Evolutionary conservation across 2,329 filamentous ascomycete species (phyloP).

Genomic region (Colletotrichum euphorbiae): DNA sequence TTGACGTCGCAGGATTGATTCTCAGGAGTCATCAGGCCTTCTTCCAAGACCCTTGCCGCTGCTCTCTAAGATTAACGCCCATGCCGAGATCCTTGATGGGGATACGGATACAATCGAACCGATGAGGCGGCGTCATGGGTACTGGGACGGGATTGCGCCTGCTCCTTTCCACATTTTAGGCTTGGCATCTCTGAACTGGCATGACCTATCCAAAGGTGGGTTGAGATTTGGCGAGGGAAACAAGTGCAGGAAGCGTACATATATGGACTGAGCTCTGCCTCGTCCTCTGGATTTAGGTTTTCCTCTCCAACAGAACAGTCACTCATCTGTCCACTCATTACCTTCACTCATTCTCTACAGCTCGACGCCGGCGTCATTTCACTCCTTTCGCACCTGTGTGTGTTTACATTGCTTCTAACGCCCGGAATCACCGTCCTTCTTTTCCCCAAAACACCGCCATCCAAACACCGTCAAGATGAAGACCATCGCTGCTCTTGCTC

Average conservation of each 20-base stretch:
- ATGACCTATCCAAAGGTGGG: constrained; percentile 21
- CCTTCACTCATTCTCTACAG: constrained; percentile 36
- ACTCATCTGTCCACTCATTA: constrained; percentile 39
- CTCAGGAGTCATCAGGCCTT: background rate
- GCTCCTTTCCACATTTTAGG: constrained; percentile 26
- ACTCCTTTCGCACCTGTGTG: constrained; percentile 37
- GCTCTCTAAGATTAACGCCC: constrained; percentile 27
- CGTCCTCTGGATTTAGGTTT: background rate
- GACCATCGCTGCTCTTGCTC: constrained; percentile 31
- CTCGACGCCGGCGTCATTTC: constrained; percentile 39
- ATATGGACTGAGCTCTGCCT: constrained; percentile 16
- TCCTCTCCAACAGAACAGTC: constrained; percentile 35
- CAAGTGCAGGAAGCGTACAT: constrained; percentile 19
- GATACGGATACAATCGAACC: constrained; percentile 13
- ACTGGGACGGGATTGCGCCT: constrained; percentile 25
- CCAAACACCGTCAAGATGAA: constrained; percentile 35
- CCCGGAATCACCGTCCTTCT: constrained; percentile 32
- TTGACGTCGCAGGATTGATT: background rate
- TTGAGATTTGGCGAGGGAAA: background rate
- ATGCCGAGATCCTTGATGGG: background rate
- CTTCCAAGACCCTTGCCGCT: background rate
- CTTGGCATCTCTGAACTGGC: constrained; percentile 28
- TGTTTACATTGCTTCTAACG: constrained; percentile 29
- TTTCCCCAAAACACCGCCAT: constrained; percentile 10
- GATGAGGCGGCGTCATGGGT: constrained; percentile 29